Base-by-base conservation (phyloP, 371 early-diverging fungal species). In the Modicella reniformis region DNA sequence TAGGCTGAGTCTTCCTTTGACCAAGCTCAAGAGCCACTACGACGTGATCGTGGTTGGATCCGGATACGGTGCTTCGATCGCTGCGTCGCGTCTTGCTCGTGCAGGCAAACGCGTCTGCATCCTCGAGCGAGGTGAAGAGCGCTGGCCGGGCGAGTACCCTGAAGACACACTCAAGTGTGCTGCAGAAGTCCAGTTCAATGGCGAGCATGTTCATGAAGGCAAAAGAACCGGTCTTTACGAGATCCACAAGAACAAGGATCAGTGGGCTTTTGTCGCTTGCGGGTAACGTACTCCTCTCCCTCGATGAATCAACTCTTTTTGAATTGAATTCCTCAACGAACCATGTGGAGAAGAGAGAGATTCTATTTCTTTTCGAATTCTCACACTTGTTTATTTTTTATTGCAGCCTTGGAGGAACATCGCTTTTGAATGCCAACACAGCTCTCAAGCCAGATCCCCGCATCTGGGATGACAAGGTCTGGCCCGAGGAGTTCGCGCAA, bases 71-170 rank as follows among this genome's bases (percentile, higher is more conserved):
- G 83, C 81, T 33, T 67, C 74, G 0, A 82, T 82, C 47, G 81
- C 83, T 2, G 83, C 83, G 15, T 81, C 81, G 29, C 74, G 83
- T 51, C 74, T 82, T 41, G 52, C 83, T 13, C 74, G 83, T 57
- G 80, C 81, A n/a, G 81, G 81, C 23, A 77, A 81, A 64, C 70
- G 75, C 15, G 83, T 82, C 10, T 76, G 79, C 32, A 67, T 82
- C 32, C 75, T 82, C 37, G 83, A 82, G 59, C 67, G 72, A 32
- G 82, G 82, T 7, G 63, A 79, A 61, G 83, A 82, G 59, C 77
- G 80, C n/a, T 82, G 83, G 83, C 83, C 83, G 4, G 83, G 83
- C 30, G 83, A 82, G 44, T 82, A 68, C 53, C 83, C 83, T 17
- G 67, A 74, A 59, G 67, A 77, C n/a, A 67, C 74, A 0, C 48